Evolutionary conservation across 768 basidiomycete genomes (phyloP), one percentile per base, ranked within the genome.

Genomic region (Collybia sordida): DNA sequence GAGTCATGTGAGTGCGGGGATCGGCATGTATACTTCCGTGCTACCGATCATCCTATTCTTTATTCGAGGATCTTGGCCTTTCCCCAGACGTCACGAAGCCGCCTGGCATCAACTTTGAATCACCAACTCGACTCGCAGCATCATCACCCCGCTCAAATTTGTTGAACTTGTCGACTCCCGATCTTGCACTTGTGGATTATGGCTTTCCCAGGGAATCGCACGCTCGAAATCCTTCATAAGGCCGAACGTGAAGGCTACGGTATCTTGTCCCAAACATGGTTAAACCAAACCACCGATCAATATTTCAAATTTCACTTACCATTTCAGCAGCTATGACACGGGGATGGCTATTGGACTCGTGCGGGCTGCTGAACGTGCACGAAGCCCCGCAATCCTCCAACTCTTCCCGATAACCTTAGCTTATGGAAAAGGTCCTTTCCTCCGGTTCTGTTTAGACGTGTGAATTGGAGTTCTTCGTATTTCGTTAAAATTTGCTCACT

Each of bases 381-480:
- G 62, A 19, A 77, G 74, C 54, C 75, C 77, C 6, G 75, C 74
- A 0, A 74, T 78, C 28, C 62, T 77, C 42, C 68, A 71, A 55
- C 57, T 78, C 34, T 77, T 78, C 56, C 75, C 77, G 4, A 57
- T 78, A 8, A 78, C 75, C 2, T 65, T 78, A 6, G 64, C 64
- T 7, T 74, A 76, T 53, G 75, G 77, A 2, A 70, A 70, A 49
- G 75, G 74, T 1, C 73, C 77, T 0, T 76, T 75, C 48, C 64
- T 77, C 5, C 62, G 63, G 42, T 77, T 77, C 52, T 78, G 77
- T 44, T 59, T 77, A 14, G 64, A 73, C 44, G 57, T 71, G 73
- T 74, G 23, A 44, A 66, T 57, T 1, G 23, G 15, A 1, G 24
- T 15, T 43, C 25, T 25, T 36, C 42, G 28, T 34, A 17, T 28